Conservation (phyloP, 108 stramenopile species). For the Pinguiococcus pyrenoidosus region DNA sequence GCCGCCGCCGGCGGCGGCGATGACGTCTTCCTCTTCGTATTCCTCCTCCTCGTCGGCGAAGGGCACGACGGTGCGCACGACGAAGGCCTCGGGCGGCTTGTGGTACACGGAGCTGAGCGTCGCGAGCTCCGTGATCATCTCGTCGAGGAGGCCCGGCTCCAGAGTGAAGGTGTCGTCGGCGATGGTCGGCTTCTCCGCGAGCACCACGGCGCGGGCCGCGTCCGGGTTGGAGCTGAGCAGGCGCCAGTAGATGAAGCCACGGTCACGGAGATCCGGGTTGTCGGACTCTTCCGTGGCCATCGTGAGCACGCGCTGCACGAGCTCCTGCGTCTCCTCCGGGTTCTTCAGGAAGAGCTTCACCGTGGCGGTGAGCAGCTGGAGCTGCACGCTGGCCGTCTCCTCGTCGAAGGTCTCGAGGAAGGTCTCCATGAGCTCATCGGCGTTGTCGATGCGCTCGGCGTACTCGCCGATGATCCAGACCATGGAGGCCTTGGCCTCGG, state of each 20-base stretch:
- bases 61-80: conserved; percentile 44
- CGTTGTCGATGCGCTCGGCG: conserved; percentile 97
- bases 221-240: conserved; percentile 88
- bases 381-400: conserved; percentile 70
- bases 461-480: conserved; percentile 99
- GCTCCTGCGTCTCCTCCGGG: conserved; percentile 75
- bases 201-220: conserved; percentile 79
- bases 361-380: conserved; percentile 92
- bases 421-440: conserved; percentile 90
- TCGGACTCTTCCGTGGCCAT: conserved; percentile 94
- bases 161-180: conserved; percentile 90
- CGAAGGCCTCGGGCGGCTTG: conserved; percentile 97
- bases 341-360: conserved; percentile 98
- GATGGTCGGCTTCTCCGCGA: conserved; percentile 95
- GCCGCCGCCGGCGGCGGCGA: conserved; percentile 29
- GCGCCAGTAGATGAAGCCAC: conserved; percentile 99
- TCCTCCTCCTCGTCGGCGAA: conserved; percentile 55
- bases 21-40: conserved; percentile 61
- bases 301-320: conserved; percentile 90
- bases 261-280: conserved; percentile 95
- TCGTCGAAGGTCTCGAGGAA: conserved; percentile 70
- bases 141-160: conserved; percentile 76
- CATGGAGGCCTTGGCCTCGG: conserved; percentile 93
- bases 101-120: conserved; percentile 89
- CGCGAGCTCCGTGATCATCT: conserved; percentile 78